Percentiles rank a stretch among this genome's conserved stretches.
Conservation (phyloP, 257 asterid genomes). For the Eucommia ulmoides region DNA sequence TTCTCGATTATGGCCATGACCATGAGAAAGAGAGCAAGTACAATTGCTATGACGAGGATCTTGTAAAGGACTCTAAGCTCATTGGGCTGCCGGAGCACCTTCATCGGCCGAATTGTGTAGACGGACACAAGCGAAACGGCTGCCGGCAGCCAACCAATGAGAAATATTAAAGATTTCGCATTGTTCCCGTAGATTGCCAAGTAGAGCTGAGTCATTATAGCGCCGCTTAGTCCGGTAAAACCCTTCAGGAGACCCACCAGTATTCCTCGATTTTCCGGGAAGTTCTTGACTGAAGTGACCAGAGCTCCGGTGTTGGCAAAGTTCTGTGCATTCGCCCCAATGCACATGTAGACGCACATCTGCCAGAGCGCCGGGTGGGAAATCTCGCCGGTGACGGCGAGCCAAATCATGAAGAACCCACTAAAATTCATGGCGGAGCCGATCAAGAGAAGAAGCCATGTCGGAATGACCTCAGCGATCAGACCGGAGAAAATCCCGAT, state of each 20-base stretch:
- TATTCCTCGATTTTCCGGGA: background rate
- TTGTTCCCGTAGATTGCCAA: background rate
- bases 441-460: background rate
- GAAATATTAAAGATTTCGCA: background rate
- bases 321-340: background rate
- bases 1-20: background rate
- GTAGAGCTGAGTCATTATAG: background rate
- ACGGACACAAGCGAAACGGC: background rate
- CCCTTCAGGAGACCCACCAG: background rate
- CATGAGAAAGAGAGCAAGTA: background rate
- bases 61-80: background rate
- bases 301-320: slow-evolving; percentile 1
- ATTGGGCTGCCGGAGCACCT: background rate
- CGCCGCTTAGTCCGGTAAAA: background rate
- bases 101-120: background rate
- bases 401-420: background rate
- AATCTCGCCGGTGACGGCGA: background rate
- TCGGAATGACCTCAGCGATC: background rate
- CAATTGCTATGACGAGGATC: background rate
- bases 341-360: background rate
- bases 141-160: background rate
- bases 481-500: background rate
- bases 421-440: background rate
- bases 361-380: background rate
- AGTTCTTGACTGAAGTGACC: background rate